Evolutionary conservation across 495 filamentous ascomycete species (phyloP).

Genomic region (Sordaria brevicollis): DNA sequence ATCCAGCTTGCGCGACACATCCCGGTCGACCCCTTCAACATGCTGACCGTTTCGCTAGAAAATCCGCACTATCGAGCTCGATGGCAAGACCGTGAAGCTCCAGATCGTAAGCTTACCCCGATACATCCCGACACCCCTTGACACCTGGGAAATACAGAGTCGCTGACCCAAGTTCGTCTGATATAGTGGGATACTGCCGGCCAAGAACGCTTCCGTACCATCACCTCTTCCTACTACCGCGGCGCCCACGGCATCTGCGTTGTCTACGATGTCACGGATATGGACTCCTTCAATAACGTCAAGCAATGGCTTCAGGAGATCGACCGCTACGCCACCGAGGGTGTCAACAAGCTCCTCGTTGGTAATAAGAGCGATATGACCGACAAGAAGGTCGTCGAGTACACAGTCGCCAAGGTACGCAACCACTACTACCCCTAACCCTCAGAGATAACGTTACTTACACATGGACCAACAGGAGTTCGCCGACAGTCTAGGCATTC

Average conservation of each 20-base stretch:
- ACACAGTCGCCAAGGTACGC: slow-evolving; percentile 93
- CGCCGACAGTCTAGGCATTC: slow-evolving; percentile 95
- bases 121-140: not conserved
- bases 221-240: slow-evolving; percentile 98
- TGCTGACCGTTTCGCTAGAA: slow-evolving; percentile 50
- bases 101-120: slow-evolving; percentile 75
- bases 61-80: slow-evolving; percentile 98
- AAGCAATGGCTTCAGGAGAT: slow-evolving; percentile 99
- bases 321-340: slow-evolving; percentile 96
- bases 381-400: slow-evolving; percentile 99
- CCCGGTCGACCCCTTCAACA: slow-evolving; percentile 6
- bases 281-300: slow-evolving; percentile 99
- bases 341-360: slow-evolving; percentile 97
- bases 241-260: slow-evolving; percentile 98
- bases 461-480: slow-evolving; percentile 60
- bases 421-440: not conserved
- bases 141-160: not conserved
- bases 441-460: slow-evolving; percentile 1
- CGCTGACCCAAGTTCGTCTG: slow-evolving; percentile 9
- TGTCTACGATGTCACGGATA: slow-evolving; percentile 99
- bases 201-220: slow-evolving; percentile 98
- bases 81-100: slow-evolving; percentile 98
- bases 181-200: slow-evolving; percentile 95
- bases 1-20: not conserved
- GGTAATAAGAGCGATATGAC: slow-evolving; percentile 99